These are phyloP conservation scores for Oryza meyeriana DNA, from an alignment of 176 grass and related monocot genomes.

Conservation along the genomic window DNA sequence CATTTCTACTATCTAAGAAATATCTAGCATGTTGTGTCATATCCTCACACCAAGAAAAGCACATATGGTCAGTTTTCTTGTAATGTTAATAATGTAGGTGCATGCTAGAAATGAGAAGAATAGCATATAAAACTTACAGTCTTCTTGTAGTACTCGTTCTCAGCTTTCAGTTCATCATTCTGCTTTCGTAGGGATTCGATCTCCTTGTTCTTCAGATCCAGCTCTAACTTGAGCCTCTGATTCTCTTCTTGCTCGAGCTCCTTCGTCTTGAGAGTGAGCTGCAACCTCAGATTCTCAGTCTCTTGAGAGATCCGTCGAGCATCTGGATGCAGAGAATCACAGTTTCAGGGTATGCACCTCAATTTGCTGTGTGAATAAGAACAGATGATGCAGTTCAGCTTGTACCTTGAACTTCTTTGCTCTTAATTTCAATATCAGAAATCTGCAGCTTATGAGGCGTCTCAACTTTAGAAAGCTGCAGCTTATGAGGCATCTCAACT, in stretches of 20 bases:
- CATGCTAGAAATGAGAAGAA: neutral
- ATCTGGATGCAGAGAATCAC: neutral
- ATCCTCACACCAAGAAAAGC: neutral
- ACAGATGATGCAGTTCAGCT: neutral
- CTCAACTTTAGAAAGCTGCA: neutral
- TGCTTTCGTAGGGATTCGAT: neutral
- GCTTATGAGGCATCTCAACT: neutral
- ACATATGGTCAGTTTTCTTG: neutral
- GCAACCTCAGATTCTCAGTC: slow-evolving; percentile 18
- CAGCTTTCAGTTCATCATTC: neutral
- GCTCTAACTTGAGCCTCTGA: neutral
- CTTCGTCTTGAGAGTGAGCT: neutral
- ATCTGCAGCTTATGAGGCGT: too few species aligned
- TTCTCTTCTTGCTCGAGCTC: neutral
- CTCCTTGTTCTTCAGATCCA: slow-evolving; percentile 20
- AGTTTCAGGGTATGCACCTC: neutral
- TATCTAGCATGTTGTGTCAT: too few species aligned
- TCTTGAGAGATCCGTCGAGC: neutral
- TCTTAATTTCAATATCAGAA: neutral
- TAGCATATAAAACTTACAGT: neutral
- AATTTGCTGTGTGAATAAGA: neutral
- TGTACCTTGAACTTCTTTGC: neutral
- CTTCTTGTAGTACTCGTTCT: slow-evolving; percentile 33
- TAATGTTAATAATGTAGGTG: too few species aligned
- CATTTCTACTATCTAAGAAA: too few species aligned